Evolutionary conservation across 495 filamentous ascomycete species (phyloP), one percentile per base, ranked within the genome.

Genomic region (Paragyromitra xinjiangensis): DNA sequence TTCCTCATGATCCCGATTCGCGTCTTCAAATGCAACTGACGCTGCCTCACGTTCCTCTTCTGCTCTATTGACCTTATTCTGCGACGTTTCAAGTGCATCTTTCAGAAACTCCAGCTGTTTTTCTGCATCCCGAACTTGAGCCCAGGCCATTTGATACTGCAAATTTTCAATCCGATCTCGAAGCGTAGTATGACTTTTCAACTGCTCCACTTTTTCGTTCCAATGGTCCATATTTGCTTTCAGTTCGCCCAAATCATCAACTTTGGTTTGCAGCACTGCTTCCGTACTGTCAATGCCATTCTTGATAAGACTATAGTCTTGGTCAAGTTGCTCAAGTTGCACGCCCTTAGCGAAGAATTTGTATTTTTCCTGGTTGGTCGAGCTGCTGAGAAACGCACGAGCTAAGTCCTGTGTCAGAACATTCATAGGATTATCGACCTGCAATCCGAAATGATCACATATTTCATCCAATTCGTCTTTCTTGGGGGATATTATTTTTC

Each of bases 401-500:
- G 95, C 95, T 83, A 92, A 92, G 81, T 99, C 95, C 83, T 99
- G 95, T 1, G 95, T 97, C 37, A 99, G 88, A n/a, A 98, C 92
- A 75, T 96, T 99, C 85, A 99, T 92, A 0, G 95, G 95, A 73
- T 99, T 99, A 82, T 98, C 95, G 45, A 99, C 92, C 83, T 98
- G 95, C 14, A 99, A 87, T 44, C 92, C 91, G 82, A 92, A 98
- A 82, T 91, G 95, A 82, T 99, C 96, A 64, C 92, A 91, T 53
- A 99, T 94, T 53, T 95, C 91, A 71, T 98, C 94, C n/a, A 99
- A 86, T 76, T 98, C 94, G 8, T 87, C 86, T 82, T 92, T 95
- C 82, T 94, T 97, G 37, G 86, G 92, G 1, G 94, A 97, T 42
- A 97, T 86, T 37, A 91, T 87, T 66, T 90, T 90, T 19, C 90